These are phyloP conservation scores for Aspergillus cavernicola DNA, from an alignment of 495 filamentous ascomycete genomes.

Conservation along the genomic window DNA sequence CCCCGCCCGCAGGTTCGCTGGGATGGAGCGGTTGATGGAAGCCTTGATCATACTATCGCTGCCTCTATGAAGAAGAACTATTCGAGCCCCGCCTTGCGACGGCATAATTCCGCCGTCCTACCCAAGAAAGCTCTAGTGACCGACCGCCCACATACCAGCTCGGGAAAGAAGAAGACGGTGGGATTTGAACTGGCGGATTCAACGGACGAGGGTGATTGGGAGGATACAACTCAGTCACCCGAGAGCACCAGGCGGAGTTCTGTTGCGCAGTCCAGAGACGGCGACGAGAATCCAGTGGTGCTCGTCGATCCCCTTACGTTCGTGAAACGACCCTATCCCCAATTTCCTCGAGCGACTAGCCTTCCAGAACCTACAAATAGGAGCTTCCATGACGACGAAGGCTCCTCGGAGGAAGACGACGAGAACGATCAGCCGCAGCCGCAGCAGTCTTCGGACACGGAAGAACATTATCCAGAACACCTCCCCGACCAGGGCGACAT, in stretches of 20 bases:
- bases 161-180: conserved; percentile 46
- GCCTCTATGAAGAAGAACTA: conserved; percentile 44
- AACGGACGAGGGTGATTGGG: conserved; percentile 47
- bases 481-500: conserved; percentile 33
- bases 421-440: conserved; percentile 18
- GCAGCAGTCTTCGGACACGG: conserved; percentile 13
- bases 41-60: conserved; percentile 20
- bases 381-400: conserved; percentile 25
- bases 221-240: conserved; percentile 50
- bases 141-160: conserved; percentile 34
- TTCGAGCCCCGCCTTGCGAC: conserved; percentile 42
- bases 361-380: conserved; percentile 42
- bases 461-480: conserved; percentile 14
- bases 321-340: conserved; percentile 45
- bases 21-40: conserved; percentile 33
- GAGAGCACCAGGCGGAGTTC: conserved; percentile 47
- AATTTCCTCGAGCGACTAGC: conserved; percentile 41
- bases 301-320: conserved; percentile 47
- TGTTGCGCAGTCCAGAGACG: conserved; percentile 39
- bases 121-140: conserved; percentile 39
- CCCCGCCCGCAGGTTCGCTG: conserved; percentile 37
- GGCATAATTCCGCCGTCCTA: conserved; percentile 29
- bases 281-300: conserved; percentile 36
- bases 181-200: conserved; percentile 47
- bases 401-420: conserved; percentile 8